Evolutionary conservation across 2,329 filamentous ascomycete species (phyloP).

Genomic region (Ustulina deusta): DNA sequence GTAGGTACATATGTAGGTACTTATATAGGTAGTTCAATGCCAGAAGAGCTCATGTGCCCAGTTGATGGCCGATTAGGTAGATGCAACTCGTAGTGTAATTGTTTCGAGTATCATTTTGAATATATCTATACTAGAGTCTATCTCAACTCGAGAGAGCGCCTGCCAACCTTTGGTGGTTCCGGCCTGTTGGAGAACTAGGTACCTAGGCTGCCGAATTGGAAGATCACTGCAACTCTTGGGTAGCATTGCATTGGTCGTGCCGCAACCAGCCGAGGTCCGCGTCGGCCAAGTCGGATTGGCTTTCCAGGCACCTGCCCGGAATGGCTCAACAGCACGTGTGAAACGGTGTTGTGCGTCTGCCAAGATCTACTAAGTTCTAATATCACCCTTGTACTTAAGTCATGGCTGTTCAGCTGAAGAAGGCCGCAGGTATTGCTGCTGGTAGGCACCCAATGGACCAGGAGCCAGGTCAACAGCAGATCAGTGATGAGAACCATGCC

Average conservation of each 20-base stretch:
- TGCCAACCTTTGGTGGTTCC: not conserved
- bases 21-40: too few species aligned
- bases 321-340: conserved; percentile 25
- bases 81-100: not conserved
- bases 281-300: conserved; percentile 8
- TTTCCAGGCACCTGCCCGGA: conserved; percentile 11
- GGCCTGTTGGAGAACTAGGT: not conserved
- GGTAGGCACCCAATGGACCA: not conserved
- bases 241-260: conserved; percentile 32
- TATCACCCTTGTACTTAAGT: conserved; percentile 2
- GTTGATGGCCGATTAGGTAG: not conserved
- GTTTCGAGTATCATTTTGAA: not conserved
- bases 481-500: not conserved
- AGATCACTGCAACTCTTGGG: conserved; percentile 17
- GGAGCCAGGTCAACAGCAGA: not conserved
- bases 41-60: not conserved
- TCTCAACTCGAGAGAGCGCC: conserved; percentile 2
- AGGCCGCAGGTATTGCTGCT: not conserved
- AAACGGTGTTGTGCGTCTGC: conserved; percentile 12
- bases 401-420: conserved; percentile 8
- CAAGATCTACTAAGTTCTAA: not conserved
- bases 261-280: conserved; percentile 23
- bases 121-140: not conserved
- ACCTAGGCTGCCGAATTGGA: not conserved
- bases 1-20: too few species aligned